Evolutionary conservation across 177 flowering plant species (phyloP).

Genomic region (Tripterygium wilfordii): DNA sequence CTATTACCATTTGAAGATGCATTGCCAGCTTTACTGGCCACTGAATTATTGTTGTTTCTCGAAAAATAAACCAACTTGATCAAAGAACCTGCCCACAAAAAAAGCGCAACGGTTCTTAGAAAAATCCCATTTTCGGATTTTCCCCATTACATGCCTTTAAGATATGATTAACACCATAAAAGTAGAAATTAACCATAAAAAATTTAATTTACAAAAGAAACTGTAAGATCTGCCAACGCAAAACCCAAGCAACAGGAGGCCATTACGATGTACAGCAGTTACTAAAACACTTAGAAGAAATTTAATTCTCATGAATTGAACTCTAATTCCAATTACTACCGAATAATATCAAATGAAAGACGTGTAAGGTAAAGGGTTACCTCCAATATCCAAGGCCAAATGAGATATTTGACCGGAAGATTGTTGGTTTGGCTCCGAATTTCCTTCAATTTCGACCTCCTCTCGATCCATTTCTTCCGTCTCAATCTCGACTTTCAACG

Average conservation of each 20-base stretch:
- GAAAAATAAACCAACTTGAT: conserved; percentile 59
- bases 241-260: too few relatives aligned
- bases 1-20: conserved; percentile 12
- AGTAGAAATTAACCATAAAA: too few relatives aligned
- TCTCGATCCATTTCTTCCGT: conserved; percentile 7
- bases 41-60: conserved; percentile 9
- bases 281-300: too few relatives aligned
- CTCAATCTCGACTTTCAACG: neutral
- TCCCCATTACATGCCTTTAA: too few relatives aligned
- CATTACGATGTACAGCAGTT: too few relatives aligned
- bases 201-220: too few relatives aligned
- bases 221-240: too few relatives aligned
- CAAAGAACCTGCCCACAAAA: conserved; percentile 38
- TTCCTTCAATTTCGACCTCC: neutral
- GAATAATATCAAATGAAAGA: neutral
- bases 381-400: conserved; percentile 47
- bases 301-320: too few relatives aligned
- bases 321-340: too few relatives aligned
- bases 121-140: neutral
- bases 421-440: neutral
- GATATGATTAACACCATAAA: neutral
- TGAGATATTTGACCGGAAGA: conserved; percentile 28
- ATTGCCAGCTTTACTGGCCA: conserved; percentile 5
- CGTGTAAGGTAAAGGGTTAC: conserved; percentile 6
- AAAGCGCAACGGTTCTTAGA: neutral